Base-by-base conservation (phyloP, 2,329 filamentous ascomycete species). In the Cladophialophora immunda region DNA sequence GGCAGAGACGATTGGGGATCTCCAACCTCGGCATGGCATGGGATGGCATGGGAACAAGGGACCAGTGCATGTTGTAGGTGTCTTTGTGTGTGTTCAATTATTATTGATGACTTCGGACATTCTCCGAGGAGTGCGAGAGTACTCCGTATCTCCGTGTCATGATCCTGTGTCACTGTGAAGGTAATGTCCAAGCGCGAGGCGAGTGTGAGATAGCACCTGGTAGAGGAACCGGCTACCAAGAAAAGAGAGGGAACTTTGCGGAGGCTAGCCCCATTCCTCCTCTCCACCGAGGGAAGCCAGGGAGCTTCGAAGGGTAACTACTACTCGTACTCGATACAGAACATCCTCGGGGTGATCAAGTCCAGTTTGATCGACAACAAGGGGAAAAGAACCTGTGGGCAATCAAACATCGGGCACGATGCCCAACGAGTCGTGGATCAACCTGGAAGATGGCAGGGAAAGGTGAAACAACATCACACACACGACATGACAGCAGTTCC, bases 301-400 rank as follows among this genome's bases (percentile, higher is more conserved):
- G 19, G 9, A 50, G 8, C 19, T 50, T 50, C 22, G 22, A 27
- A 50, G 45, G 27, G 0, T 27, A 5, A 25, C 17, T 45, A 45
- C 38, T 9, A 36, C 15, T 13, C 3, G 32, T 11, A 36, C 32
- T 36, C 32, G 32, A 13, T 36, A 36, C 4, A 13, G 9, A 19
- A n/a, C 9, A 45, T n/a, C 4, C 32, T n/a, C 19, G n/a, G 38
- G 8, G 45, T 50, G 45, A 27, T 50, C 19, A 50, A 45, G 7
- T 64, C 57, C 61, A 58, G 61, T 54, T 47, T 67, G 61, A 64
- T 67, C 65, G 57, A 67, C 65, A 36, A 11, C 52, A 32, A 36
- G 62, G 32, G 32, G 52, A 27, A 47, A 17, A n/a, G 25, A 38
- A 7, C 32, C 45, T 13, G 45, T 50, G 9, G 45, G 45, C 22